Evolutionary conservation across 495 filamentous ascomycete genomes (phyloP).

Genomic region (Penicillium flavigenum): DNA sequence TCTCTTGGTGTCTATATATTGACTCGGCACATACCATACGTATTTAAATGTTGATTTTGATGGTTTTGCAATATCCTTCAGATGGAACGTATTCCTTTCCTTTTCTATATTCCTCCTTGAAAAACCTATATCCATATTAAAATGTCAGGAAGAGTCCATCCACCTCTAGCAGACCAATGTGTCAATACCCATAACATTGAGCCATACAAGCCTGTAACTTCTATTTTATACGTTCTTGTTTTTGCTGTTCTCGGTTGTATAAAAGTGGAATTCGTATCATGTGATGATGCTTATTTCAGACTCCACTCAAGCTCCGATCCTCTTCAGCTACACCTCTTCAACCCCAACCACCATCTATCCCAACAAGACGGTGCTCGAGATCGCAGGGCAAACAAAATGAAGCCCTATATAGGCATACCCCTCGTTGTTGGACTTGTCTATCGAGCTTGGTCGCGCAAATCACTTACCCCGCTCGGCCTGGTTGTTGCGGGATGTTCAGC

Average conservation of each 20-base stretch:
- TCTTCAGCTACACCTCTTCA: slow-evolving; percentile 1
- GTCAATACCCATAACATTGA: neutral
- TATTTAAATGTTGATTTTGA: slow-evolving; percentile 1
- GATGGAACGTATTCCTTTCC: neutral
- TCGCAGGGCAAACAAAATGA: slow-evolving; percentile 51
- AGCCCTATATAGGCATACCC: slow-evolving; percentile 66
- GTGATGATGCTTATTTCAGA: slow-evolving; percentile 10
- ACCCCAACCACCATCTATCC: neutral
- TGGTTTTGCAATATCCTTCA: neutral
- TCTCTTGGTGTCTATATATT: slow-evolving; percentile 14
- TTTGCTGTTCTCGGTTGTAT: neutral
- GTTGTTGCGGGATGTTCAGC: slow-evolving; percentile 69
- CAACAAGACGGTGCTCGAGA: neutral
- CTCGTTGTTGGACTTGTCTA: slow-evolving; percentile 63
- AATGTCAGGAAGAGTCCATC: neutral
- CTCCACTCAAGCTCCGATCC: slow-evolving; percentile 23
- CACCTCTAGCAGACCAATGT: neutral
- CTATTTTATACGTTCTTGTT: neutral
- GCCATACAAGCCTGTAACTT: neutral
- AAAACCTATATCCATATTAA: neutral
- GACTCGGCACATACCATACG: slow-evolving; percentile 16
- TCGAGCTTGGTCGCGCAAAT: slow-evolving; percentile 69
- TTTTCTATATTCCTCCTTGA: neutral
- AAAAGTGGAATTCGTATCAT: slow-evolving; percentile 2
- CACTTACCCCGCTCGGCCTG: slow-evolving; percentile 72